phyloP scores from a whole-genome alignment of 345 rosid species.

The Mallotus nudiflorus region DNA sequence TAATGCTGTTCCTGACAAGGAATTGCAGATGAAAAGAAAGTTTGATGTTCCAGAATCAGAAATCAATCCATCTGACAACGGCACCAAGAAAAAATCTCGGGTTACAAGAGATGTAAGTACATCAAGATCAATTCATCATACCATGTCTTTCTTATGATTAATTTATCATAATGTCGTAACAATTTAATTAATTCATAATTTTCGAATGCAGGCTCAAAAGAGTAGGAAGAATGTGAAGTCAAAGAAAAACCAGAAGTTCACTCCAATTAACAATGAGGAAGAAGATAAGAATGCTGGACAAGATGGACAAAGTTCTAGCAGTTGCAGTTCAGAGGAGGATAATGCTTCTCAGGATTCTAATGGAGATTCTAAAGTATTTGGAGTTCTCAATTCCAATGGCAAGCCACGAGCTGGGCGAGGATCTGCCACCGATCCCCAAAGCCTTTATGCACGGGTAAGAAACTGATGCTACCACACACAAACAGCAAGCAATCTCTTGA shows the following conservation, averaged over 20 bases:
- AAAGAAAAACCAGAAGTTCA: conserved; percentile 44
- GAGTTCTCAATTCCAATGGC: conserved; percentile 48
- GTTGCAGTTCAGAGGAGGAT: conserved; percentile 65
- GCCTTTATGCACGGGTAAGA: conserved; percentile 87
- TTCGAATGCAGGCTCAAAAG: conserved; percentile 27
- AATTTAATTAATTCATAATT: neutral
- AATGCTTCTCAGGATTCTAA: conserved; percentile 48
- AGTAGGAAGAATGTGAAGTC: conserved; percentile 29
- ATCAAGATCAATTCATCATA: neutral
- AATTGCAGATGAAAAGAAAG: conserved; percentile 43
- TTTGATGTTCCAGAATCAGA: conserved; percentile 21
- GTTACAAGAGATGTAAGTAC: conserved; percentile 42
- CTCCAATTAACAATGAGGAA: conserved; percentile 33
- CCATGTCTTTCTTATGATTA: neutral
- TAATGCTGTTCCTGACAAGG: conserved; percentile 21
- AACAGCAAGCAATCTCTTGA: no score
- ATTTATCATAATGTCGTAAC: neutral
- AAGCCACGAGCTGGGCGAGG: conserved; percentile 75
- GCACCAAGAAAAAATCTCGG: conserved; percentile 37
- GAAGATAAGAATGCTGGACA: conserved; percentile 41
- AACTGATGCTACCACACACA: neutral
- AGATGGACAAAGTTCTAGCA: conserved; percentile 53
- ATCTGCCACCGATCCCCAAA: conserved; percentile 94
- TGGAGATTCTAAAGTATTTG: conserved; percentile 32
- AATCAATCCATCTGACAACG: conserved; percentile 24